phyloP scores from a whole-genome alignment of 768 basidiomycete genomes.

The Suillus ampliporus region DNA sequence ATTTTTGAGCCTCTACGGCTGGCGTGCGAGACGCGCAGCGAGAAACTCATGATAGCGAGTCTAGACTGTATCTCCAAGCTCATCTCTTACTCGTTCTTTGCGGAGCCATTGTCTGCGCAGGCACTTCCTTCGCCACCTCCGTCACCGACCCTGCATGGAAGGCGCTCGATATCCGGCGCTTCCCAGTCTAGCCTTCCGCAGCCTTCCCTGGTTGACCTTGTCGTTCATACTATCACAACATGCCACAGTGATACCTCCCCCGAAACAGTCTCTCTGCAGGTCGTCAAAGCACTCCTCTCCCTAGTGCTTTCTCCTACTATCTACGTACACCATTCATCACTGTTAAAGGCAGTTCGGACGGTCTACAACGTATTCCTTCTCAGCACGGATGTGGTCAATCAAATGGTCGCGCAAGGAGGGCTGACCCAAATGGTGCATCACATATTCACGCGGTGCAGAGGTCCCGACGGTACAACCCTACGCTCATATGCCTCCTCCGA shows the following conservation, averaged over 20 bases:
- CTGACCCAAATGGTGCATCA: conserved; percentile 98
- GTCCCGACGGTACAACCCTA: conserved; percentile 28
- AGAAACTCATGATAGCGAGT: conserved; percentile 95
- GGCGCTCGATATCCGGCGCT: conserved; percentile 45
- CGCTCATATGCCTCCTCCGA: conserved; percentile 32
- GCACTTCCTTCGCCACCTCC: conserved; percentile 74
- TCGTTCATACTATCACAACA: conserved; percentile 92
- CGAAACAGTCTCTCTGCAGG: conserved; percentile 92
- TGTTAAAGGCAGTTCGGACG: conserved; percentile 95
- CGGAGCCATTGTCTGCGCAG: conserved; percentile 58
- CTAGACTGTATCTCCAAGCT: conserved; percentile 98
- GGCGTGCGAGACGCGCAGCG: conserved; percentile 93
- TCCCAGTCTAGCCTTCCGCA: conserved; percentile 59
- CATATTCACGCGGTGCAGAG: conserved; percentile 83
- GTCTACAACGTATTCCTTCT: conserved; percentile 98
- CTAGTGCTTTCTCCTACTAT: conserved; percentile 86
- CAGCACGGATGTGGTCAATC: conserved; percentile 88
- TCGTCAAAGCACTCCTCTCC: conserved; percentile 92
- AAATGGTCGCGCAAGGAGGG: conserved; percentile 98
- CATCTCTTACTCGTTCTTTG: conserved; percentile 96
- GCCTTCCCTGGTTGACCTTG: conserved; percentile 87
- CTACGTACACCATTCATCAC: conserved; percentile 92
- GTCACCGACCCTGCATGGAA: conserved; percentile 61
- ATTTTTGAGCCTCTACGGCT: conserved; percentile 96
- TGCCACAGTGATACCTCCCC: conserved; percentile 89